Base-by-base conservation (phyloP, 2,329 filamentous ascomycete species). In the Aspergillus glaucus region DNA sequence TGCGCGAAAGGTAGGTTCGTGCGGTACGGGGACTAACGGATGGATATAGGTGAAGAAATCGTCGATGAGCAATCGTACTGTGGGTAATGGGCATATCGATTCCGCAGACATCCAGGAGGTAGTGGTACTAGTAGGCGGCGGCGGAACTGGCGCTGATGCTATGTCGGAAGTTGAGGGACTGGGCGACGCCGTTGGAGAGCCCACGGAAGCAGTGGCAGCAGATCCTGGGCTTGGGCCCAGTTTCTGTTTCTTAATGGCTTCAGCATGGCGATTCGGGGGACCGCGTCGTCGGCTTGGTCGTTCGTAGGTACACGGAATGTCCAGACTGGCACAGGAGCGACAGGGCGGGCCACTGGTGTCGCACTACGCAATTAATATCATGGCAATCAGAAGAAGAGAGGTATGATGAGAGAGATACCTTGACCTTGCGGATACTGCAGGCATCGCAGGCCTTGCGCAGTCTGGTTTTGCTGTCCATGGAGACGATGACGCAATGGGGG, bases 221-320 rank as follows among this genome's bases (percentile, higher is more conserved):
- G 51, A 51, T 46, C 54, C 56, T 7, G 61, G 50, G 4, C 57
- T 54, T 7, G 57, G 43, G 26, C 74, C 78, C 4, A 82, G 62
- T 40, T 77, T 76, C 47, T 79, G 76, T 59, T 77, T 80, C 70
- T 85, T 86, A 59, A 85, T 78, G 17, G 79, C 80, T 69, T 85
- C 82, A 15, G 82, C 82, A 69, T 85, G 81, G 54, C 78, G 72
- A 58, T 86, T 86, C 28, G 82, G 81, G 32, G 83, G 83, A 4
- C 83, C 83, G 59, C 83, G 74, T 50, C 83, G 75, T 49, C 80
- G 75, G 61, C 79, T 84, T 22, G 81, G 81, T 53, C 82, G 73
- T 43, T 83, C 75, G 62, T 83, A 85, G 49, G 82, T 86, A 63
- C 83, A 86, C 22, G 81, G 81, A 44, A 86, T 85, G 53, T 84